Conservation (phyloP, 2,329 filamentous ascomycete species). For the Cryoendolithus antarcticus region DNA sequence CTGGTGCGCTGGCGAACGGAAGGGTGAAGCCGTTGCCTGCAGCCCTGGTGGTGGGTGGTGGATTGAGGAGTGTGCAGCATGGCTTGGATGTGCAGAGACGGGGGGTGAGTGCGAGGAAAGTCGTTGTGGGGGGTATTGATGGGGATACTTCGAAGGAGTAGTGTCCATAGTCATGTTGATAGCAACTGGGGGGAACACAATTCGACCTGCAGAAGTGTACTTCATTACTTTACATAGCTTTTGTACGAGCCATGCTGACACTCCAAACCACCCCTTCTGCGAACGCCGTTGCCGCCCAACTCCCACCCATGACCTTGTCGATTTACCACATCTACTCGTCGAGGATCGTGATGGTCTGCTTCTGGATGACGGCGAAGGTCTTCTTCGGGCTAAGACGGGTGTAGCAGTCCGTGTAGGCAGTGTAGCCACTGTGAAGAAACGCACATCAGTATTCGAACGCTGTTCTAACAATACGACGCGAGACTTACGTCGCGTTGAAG, state of each 20-base stretch:
- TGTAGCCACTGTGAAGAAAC: background rate
- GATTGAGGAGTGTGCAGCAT: background rate
- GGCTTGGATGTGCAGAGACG: constrained; percentile 1
- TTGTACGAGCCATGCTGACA: background rate
- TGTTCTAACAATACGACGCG: too few species aligned
- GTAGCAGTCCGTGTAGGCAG: constrained; percentile 2
- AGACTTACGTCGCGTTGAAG: constrained; percentile 2
- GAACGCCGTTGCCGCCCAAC: background rate
- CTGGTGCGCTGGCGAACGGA: background rate
- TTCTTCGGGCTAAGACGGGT: too few species aligned
- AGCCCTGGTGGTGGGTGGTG: background rate
- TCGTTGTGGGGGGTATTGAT: background rate
- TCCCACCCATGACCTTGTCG: background rate
- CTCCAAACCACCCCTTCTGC: too few species aligned
- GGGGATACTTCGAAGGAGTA: background rate
- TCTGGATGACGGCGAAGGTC: too few species aligned
- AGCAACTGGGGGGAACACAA: background rate
- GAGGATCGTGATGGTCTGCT: background rate
- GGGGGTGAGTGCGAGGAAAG: constrained; percentile 1
- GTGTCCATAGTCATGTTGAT: background rate
- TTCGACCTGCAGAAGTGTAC: background rate
- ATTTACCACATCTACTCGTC: background rate
- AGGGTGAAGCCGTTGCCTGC: background rate
- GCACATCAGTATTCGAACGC: too few species aligned
- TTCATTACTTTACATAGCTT: background rate